phyloP scores from a whole-genome alignment of 2,329 filamentous ascomycete genomes.

The Basipetospora chlamydospora region DNA sequence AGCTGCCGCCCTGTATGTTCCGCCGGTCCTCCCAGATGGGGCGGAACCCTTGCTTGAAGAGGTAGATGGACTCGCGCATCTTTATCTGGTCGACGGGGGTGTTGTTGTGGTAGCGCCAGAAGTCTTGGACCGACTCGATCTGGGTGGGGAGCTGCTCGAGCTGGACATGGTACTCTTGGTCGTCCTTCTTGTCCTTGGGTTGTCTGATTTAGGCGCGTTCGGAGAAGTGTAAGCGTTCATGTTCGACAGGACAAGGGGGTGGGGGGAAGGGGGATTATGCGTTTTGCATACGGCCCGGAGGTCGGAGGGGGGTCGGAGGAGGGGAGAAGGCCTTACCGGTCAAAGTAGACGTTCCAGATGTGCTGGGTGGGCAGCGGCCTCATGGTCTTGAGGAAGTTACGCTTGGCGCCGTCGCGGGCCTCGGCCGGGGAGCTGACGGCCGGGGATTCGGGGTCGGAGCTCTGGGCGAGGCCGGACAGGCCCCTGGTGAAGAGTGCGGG shows the following conservation, averaged over 20 bases:
- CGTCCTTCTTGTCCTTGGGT: constrained; percentile 27
- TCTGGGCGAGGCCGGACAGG: constrained; percentile 46
- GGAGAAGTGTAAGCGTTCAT: background rate
- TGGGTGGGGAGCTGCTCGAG: constrained; percentile 48
- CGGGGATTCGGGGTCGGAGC: constrained; percentile 42
- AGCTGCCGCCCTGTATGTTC: constrained; percentile 74
- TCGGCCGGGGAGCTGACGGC: constrained; percentile 54
- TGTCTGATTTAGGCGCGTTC: constrained; percentile 17
- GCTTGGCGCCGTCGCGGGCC: constrained; percentile 64
- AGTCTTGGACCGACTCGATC: constrained; percentile 72
- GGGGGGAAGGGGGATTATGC: constrained; percentile 4
- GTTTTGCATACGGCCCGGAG: background rate
- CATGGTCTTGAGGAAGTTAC: constrained; percentile 65
- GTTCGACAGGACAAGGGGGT: background rate
- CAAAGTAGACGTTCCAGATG: constrained; percentile 63
- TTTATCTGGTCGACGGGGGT: constrained; percentile 62
- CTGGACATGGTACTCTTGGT: constrained; percentile 34
- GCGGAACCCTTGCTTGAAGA: constrained; percentile 65
- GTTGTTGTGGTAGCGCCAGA: constrained; percentile 73
- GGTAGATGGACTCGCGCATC: constrained; percentile 62
- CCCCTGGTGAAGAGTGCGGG: constrained; percentile 47
- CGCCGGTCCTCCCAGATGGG: constrained; percentile 77
- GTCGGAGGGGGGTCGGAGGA: too few species aligned
- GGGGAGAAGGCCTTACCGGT: constrained; percentile 27
- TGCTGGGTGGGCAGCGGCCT: constrained; percentile 63